Conservation (phyloP, 2,329 filamentous ascomycete species). For the Bipolaris gigantea region DNA sequence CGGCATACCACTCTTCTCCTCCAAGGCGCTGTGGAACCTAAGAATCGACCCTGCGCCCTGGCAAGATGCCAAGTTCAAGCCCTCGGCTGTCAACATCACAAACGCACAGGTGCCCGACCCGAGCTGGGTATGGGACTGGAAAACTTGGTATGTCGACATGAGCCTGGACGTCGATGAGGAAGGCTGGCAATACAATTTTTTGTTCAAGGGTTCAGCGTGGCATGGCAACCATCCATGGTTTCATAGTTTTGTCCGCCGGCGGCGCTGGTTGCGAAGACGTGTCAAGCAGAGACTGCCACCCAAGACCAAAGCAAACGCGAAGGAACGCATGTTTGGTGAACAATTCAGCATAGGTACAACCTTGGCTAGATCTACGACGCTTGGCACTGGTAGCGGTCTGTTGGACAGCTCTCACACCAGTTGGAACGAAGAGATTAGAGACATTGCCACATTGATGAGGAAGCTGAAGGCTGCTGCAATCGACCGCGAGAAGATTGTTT, state of each 20-base stretch:
- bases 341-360: slow-evolving; percentile 46
- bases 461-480: slow-evolving; percentile 71
- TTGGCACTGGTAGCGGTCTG: slow-evolving; percentile 51
- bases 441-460: slow-evolving; percentile 69
- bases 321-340: slow-evolving; percentile 43
- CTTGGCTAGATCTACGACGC: slow-evolving; percentile 31
- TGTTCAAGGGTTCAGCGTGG: slow-evolving; percentile 70
- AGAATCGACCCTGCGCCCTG: slow-evolving; percentile 84
- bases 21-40: slow-evolving; percentile 70
- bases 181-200: slow-evolving; percentile 95
- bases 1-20: slow-evolving; percentile 86
- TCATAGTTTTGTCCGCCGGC: slow-evolving; percentile 88
- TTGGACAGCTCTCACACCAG: slow-evolving; percentile 37
- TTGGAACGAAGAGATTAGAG: slow-evolving; percentile 58
- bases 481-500: slow-evolving; percentile 88
- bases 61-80: slow-evolving; percentile 66
- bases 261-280: slow-evolving; percentile 84
- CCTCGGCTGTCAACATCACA: slow-evolving; percentile 69
- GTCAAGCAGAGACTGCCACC: slow-evolving; percentile 60
- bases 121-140: slow-evolving; percentile 88
- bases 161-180: slow-evolving; percentile 82
- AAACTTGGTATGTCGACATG: slow-evolving; percentile 74
- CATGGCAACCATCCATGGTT: slow-evolving; percentile 88
- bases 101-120: slow-evolving; percentile 94
- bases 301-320: slow-evolving; percentile 35